Base-by-base conservation (phyloP, 768 basidiomycete species). In the Rubroboletus pulcherrimus region DNA sequence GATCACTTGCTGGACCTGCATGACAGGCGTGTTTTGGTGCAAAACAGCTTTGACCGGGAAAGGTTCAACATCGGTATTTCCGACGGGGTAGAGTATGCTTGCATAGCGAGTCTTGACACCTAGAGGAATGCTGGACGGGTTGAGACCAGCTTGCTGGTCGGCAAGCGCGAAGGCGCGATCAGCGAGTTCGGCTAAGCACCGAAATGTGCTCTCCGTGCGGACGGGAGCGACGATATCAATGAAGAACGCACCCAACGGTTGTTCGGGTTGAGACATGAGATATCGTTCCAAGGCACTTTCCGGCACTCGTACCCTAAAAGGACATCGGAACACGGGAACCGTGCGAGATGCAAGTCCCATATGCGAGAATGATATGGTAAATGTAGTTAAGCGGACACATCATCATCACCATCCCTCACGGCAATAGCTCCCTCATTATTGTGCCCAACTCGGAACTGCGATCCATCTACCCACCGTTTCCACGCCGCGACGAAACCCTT, bases 391-490 rank as follows among this genome's bases (percentile, higher is more conserved):
- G 9, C n/a, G 31, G 35, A 14, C 21, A 31, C 10, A 3, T 66
- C 61, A 12, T 67, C 69, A 4, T 70, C 71, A n/a, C 70, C 71
- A 14, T 75, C 73, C 42, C 34, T 60, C 31, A 71, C 67, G n/a
- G 60, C 43, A 15, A 71, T 69, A 9, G 58, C 66, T 9, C 63
- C 67, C 66, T 74, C 73, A 19, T 73, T 67, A 42, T 70, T 65
- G 41, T 59, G 56, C 42, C 68, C 64, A 11, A 58, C 50, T 15
- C 54, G 69, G 65, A 66, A 68, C 55, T 69, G 75, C 59, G 63
- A 71, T 62, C 77, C 77, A 35, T 74, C 71, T 12, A 77, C 78
- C 78, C 78, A 81, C 24, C 79, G 74, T 50, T 69, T 63, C 80
- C 80, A 81, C 0, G 77, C 77, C 19, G 69, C 71, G 33, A 57